Conservation (phyloP, 2,329 filamentous ascomycete species). For the Hypoxylon sp. region DNA sequence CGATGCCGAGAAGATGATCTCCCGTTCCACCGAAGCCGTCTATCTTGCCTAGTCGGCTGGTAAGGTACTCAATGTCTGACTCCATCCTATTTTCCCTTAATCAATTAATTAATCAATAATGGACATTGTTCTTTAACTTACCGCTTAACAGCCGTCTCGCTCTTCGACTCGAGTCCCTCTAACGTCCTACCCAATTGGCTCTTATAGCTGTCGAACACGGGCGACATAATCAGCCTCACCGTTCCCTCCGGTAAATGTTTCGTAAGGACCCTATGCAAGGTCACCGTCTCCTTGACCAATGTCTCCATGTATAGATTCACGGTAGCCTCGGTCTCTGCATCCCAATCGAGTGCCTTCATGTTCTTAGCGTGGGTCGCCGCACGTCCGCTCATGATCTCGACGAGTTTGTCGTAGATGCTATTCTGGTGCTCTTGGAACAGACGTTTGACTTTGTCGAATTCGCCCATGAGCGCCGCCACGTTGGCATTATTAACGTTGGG, state of each 20-base stretch:
- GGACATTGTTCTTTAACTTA: conserved; percentile 60
- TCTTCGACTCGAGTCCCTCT: conserved; percentile 74
- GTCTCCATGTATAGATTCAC: conserved; percentile 87
- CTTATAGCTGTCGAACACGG: conserved; percentile 86
- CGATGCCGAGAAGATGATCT: conserved; percentile 75
- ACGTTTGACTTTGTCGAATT: conserved; percentile 90
- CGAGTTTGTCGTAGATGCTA: conserved; percentile 91
- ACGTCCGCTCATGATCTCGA: conserved; percentile 90
- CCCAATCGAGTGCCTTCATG: conserved; percentile 84
- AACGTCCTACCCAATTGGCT: conserved; percentile 83
- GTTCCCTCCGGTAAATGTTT: conserved; percentile 85
- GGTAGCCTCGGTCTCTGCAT: conserved; percentile 62
- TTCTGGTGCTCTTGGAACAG: conserved; percentile 90
- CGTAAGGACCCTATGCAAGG: conserved; percentile 84
- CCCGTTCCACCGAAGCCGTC: conserved; percentile 84
- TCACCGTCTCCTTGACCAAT: conserved; percentile 86
- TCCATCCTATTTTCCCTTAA: conserved; percentile 72
- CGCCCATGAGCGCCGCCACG: conserved; percentile 75
- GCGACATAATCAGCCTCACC: conserved; percentile 86
- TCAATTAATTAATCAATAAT: background rate
- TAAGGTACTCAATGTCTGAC: conserved; percentile 81
- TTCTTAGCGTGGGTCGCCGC: conserved; percentile 80
- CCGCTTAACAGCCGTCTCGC: conserved; percentile 78
- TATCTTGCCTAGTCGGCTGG: conserved; percentile 79
- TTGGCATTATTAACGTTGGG: conserved; percentile 59